Evolutionary conservation across 2,329 filamentous ascomycete species (phyloP).

Genomic region (Fusarium sublunatum): DNA sequence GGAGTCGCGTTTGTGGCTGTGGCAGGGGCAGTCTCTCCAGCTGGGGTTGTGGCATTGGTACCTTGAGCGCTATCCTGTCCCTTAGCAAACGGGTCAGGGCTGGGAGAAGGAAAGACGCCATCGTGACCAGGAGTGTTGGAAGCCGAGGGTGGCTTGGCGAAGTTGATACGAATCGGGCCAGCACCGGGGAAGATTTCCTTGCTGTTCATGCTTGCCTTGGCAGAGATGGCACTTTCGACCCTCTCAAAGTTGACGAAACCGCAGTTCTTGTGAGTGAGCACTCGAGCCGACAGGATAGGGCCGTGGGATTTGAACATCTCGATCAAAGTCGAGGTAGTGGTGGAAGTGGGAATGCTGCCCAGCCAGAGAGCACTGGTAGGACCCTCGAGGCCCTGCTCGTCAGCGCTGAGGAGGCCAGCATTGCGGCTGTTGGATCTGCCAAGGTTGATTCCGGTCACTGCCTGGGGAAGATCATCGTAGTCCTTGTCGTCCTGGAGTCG

Average conservation of each 20-base stretch:
- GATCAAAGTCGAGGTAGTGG: constrained; percentile 91
- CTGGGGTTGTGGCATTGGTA: constrained; percentile 44
- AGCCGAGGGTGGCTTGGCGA: constrained; percentile 92
- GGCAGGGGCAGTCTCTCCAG: constrained; percentile 53
- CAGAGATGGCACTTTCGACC: constrained; percentile 88
- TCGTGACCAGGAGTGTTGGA: constrained; percentile 90
- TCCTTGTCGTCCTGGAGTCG: constrained; percentile 79
- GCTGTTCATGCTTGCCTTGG: constrained; percentile 88
- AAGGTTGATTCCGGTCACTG: constrained; percentile 83
- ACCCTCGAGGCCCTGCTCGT: constrained; percentile 85
- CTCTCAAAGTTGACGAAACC: constrained; percentile 98
- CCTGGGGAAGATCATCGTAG: constrained; percentile 82
- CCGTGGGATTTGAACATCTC: constrained; percentile 97
- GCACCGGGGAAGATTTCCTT: constrained; percentile 99
- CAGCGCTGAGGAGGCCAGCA: constrained; percentile 74
- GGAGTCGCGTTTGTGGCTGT: constrained; percentile 60
- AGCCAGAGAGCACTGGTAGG: constrained; percentile 96
- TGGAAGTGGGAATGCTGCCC: constrained; percentile 96
- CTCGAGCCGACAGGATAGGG: constrained; percentile 88
- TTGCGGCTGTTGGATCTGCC: constrained; percentile 73
- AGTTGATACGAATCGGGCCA: constrained; percentile 94
- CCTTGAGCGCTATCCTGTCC: constrained; percentile 59
- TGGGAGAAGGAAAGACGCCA: constrained; percentile 88
- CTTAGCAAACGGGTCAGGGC: constrained; percentile 83
- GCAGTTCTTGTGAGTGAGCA: constrained; percentile 98